phyloP scores from a whole-genome alignment of 1,139 yeast species.

The Saccharomyces hybrid region DNA sequence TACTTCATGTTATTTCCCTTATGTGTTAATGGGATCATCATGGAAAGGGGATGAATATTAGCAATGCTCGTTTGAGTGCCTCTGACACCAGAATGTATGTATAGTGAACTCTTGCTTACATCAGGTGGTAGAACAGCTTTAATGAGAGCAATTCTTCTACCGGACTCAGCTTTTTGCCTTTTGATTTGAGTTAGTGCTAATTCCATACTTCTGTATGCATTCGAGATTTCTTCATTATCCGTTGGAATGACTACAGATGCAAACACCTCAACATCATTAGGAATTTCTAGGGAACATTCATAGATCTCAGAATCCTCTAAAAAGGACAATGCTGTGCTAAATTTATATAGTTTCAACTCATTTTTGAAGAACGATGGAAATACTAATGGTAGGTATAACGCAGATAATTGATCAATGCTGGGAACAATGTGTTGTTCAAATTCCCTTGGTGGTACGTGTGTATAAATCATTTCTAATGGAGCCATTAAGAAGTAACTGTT shows the following conservation, averaged over 20 bases:
- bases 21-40: conserved; percentile 74
- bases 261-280: conserved; percentile 59
- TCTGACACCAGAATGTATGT: conserved; percentile 64
- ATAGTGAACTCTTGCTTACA: conserved; percentile 62
- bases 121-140: conserved; percentile 74
- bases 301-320: conserved; percentile 68
- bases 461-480: conserved; percentile 68
- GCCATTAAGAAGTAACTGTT: conserved; percentile 68
- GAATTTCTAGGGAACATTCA: conserved; percentile 69
- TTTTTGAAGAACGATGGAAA: conserved; percentile 72
- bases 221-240: conserved; percentile 10
- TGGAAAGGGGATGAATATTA: conserved; percentile 61
- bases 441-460: conserved; percentile 77
- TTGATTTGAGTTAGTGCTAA: conserved; percentile 66
- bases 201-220: conserved; percentile 36
- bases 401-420: conserved; percentile 69
- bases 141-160: conserved; percentile 58
- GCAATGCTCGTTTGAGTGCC: conserved; percentile 55
- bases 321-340: conserved; percentile 69
- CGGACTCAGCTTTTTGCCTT: conserved; percentile 47
- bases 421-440: conserved; percentile 83
- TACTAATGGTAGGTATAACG: conserved; percentile 73
- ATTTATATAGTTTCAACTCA: conserved; percentile 53
- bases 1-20: conserved; percentile 53
- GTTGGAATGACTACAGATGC: conserved; percentile 30